phyloP scores from a whole-genome alignment of 2,329 filamentous ascomycete species.

The Davidsoniella virescens region DNA sequence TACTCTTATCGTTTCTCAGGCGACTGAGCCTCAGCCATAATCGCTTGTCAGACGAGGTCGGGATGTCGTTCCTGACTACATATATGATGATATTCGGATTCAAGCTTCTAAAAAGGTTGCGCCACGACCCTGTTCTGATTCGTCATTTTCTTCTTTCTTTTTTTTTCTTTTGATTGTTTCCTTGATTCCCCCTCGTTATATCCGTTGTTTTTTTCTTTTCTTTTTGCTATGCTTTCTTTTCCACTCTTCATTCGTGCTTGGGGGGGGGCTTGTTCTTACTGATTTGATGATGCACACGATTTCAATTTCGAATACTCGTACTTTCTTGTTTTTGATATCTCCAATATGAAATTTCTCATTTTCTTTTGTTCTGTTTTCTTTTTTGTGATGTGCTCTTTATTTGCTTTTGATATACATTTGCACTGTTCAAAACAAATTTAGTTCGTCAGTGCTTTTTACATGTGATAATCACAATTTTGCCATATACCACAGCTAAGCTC shows the following conservation, averaged over 20 bases:
- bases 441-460: no score
- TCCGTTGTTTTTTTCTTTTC: not conserved
- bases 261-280: not conserved
- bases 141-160: not conserved
- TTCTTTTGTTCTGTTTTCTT: not conserved
- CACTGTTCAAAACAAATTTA: not conserved
- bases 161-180: not conserved
- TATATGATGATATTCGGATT: no score
- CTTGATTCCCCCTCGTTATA: slow-evolving; percentile 1
- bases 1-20: no score
- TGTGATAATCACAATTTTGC: no score
- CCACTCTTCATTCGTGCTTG: not conserved
- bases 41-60: no score
- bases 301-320: not conserved
- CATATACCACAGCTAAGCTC: no score
- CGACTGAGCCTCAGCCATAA: no score
- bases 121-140: not conserved
- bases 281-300: not conserved
- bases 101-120: not conserved
- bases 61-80: no score
- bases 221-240: slow-evolving; percentile 1
- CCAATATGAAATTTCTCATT: not conserved
- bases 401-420: not conserved
- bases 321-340: not conserved
- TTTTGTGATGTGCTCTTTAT: not conserved